phyloP scores from a whole-genome alignment of 306 rosid genomes.

The Trifolium fragiferum region DNA sequence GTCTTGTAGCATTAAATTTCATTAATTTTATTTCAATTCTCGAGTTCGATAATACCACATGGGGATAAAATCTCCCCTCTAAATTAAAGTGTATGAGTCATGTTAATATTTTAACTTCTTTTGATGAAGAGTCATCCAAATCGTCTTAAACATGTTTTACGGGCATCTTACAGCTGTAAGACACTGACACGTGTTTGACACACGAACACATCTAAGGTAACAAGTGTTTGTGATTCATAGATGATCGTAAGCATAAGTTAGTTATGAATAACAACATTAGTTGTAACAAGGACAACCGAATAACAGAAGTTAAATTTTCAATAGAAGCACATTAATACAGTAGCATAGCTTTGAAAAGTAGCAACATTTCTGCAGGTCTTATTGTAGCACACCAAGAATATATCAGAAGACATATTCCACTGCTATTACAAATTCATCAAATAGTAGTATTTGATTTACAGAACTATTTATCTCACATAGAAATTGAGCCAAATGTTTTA shows the following conservation, averaged over 20 bases:
- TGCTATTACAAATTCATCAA: conserved; percentile 25
- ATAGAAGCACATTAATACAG: conserved; percentile 33
- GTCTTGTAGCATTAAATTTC: too few species aligned
- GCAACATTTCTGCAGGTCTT: conserved; percentile 22
- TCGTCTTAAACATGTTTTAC: too few species aligned
- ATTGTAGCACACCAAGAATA: conserved; percentile 34
- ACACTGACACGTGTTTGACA: neutral
- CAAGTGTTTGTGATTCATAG: neutral
- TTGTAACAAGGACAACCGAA: neutral
- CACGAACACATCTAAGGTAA: neutral
- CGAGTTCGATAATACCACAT: too few species aligned
- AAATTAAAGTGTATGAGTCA: too few species aligned
- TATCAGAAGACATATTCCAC: conserved; percentile 32
- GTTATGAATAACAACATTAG: neutral
- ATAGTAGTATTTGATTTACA: conserved; percentile 29
- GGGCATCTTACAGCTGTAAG: neutral
- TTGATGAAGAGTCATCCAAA: neutral
- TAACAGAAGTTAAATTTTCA: conserved; percentile 23
- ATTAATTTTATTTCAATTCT: too few species aligned
- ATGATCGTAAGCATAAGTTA: neutral
- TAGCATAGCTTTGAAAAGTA: conserved; percentile 25
- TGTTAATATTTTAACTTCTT: neutral
- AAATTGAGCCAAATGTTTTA: conserved; percentile 37
- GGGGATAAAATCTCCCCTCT: too few species aligned
- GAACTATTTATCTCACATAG: conserved; percentile 32